Evolutionary conservation across 129 eudicot species (phyloP).

Genomic region (Logfia minima): DNA sequence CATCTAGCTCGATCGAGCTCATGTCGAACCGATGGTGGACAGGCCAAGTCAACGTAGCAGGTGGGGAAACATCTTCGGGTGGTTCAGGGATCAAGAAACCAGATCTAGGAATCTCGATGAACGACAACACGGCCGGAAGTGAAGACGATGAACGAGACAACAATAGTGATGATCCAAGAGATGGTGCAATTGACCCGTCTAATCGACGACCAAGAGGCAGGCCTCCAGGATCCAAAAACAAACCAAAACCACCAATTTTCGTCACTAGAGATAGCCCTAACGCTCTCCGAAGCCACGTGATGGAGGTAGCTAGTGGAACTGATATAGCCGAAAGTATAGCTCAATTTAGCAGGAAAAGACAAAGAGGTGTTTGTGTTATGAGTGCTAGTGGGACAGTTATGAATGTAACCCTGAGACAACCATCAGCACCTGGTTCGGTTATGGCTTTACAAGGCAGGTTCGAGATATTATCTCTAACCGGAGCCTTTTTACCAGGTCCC

Average conservation of each 20-base stretch:
- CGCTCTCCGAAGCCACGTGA: slow-evolving; percentile 53
- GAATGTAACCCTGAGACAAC: slow-evolving; percentile 55
- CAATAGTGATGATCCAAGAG: slow-evolving; percentile 57
- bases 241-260: slow-evolving; percentile 53
- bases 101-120: slow-evolving; percentile 64
- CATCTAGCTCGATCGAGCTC: slow-evolving; percentile 15
- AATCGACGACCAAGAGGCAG: slow-evolving; percentile 49
- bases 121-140: slow-evolving; percentile 33
- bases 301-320: slow-evolving; percentile 51
- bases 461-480: slow-evolving; percentile 51
- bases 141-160: slow-evolving; percentile 49
- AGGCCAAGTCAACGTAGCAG: slow-evolving; percentile 56
- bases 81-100: slow-evolving; percentile 45
- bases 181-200: slow-evolving; percentile 48
- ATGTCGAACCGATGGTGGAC: slow-evolving; percentile 81
- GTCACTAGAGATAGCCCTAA: slow-evolving; percentile 59
- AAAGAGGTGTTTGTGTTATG: slow-evolving; percentile 50
- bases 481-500: slow-evolving; percentile 52
- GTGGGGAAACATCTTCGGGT: slow-evolving; percentile 40
- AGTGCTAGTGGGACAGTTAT: slow-evolving; percentile 53
- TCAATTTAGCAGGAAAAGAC: slow-evolving; percentile 46
- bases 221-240: slow-evolving; percentile 55
- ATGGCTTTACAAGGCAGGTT: slow-evolving; percentile 56
- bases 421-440: slow-evolving; percentile 45
- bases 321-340: slow-evolving; percentile 53